Percentiles rank a stretch among this genome's conserved stretches.
Evolutionary conservation across 257 asterid species (phyloP).

Genomic region (Rehmannia glutinosa): DNA sequence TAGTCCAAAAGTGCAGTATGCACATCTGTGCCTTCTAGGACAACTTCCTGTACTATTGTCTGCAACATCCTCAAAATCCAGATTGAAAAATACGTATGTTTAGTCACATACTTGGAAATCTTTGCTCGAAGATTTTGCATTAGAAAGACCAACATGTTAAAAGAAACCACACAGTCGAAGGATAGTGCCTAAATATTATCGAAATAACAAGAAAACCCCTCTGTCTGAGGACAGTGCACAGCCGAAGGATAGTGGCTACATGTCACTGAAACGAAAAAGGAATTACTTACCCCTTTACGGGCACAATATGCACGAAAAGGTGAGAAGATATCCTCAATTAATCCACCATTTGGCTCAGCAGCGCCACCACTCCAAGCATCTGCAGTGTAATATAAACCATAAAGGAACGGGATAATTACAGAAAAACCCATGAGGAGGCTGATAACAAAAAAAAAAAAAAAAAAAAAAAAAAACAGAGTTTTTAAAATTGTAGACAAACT

Average conservation of each 20-base stretch:
- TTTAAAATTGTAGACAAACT: no score
- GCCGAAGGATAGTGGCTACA: no score
- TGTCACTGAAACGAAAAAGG: neutral
- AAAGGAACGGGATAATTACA: neutral
- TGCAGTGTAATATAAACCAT: no score
- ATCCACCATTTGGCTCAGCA: conserved; percentile 31
- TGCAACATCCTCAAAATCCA: conserved; percentile 25
- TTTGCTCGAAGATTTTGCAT: neutral
- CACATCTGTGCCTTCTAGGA: conserved; percentile 55
- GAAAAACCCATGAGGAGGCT: no score
- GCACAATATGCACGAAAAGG: conserved; percentile 54
- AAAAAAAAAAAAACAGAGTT: neutral
- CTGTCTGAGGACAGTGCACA: no score
- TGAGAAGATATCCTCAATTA: conserved; percentile 36
- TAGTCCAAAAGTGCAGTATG: conserved; percentile 50
- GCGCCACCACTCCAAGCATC: conserved; percentile 20
- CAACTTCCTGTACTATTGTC: conserved; percentile 46
- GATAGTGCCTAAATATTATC: no score
- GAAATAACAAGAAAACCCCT: neutral
- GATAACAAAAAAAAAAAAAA: neutral
- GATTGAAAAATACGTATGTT: neutral
- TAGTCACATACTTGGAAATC: neutral
- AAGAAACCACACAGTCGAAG: no score
- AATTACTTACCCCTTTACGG: conserved; percentile 52
- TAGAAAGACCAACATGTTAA: neutral